These are phyloP conservation scores for Bondarzewia mesenterica DNA, from an alignment of 1,284 basidiomycete genomes.

Conservation along the genomic window DNA sequence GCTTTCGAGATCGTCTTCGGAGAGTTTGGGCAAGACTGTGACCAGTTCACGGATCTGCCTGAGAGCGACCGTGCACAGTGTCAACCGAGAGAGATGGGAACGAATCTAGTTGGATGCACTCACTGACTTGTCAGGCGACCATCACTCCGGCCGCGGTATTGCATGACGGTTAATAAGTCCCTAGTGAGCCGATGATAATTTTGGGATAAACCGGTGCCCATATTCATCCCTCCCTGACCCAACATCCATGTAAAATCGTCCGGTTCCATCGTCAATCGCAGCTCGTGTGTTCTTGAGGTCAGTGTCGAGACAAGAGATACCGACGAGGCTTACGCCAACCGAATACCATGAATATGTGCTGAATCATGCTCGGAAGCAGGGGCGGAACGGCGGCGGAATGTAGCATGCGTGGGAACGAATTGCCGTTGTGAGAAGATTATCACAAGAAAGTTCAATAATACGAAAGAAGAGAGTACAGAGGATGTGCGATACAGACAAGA, in stretches of 20 bases:
- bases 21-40: conserved; percentile 31
- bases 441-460: not conserved
- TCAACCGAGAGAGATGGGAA: not conserved
- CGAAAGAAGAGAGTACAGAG: not conserved
- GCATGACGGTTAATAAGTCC: conserved; percentile 4
- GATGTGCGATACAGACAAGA: conserved; percentile 2
- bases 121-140: conserved; percentile 7
- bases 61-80: not conserved
- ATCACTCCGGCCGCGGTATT: not conserved
- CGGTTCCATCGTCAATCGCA: conserved; percentile 1
- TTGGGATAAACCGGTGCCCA: not conserved
- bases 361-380: no score
- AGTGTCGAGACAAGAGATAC: no score
- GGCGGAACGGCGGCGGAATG: no score
- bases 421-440: not conserved
- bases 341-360: no score
- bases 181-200: not conserved
- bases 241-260: conserved; percentile 3
- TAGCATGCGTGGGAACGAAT: conserved; percentile 4
- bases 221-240: not conserved
- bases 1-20: conserved; percentile 30
- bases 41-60: conserved; percentile 28
- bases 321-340: no score
- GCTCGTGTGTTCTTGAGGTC: no score
- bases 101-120: not conserved